phyloP scores from a whole-genome alignment of 2,329 filamentous ascomycete genomes.

The Ascosphaera pollenicola region DNA sequence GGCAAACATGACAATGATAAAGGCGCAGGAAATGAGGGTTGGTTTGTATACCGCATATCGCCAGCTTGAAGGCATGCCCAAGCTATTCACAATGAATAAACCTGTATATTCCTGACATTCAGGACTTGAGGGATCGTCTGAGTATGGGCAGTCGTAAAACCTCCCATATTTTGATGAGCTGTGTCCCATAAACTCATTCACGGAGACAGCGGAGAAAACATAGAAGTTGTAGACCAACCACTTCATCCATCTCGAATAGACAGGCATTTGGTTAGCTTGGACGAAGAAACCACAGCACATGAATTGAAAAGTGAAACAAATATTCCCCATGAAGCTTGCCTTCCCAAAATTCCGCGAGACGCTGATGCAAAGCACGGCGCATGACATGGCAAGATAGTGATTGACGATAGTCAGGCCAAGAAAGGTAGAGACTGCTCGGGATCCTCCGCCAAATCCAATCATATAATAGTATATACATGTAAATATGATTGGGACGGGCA shows the following conservation, averaged over 20 bases:
- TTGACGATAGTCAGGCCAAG: constrained; percentile 44
- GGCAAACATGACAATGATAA: constrained; percentile 39
- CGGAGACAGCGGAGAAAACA: constrained; percentile 45
- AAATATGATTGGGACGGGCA: constrained; percentile 50
- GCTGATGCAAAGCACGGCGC: constrained; percentile 45
- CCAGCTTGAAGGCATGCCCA: constrained; percentile 49
- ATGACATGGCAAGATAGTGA: constrained; percentile 52
- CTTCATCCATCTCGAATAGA: constrained; percentile 62
- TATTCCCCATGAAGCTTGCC: constrained; percentile 49
- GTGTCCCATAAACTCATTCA: constrained; percentile 42
- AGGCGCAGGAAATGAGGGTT: constrained; percentile 39
- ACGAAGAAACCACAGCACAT: constrained; percentile 61
- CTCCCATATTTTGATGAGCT: constrained; percentile 24
- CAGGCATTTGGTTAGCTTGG: constrained; percentile 47
- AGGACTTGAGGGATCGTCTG: constrained; percentile 39
- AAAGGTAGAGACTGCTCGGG: constrained; percentile 47
- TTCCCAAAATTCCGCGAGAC: constrained; percentile 45
- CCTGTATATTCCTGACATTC: constrained; percentile 48
- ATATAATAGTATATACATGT: constrained; percentile 57
- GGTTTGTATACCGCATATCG: constrained; percentile 29
- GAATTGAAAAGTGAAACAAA: constrained; percentile 50
- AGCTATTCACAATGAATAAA: constrained; percentile 41
- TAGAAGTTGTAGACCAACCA: constrained; percentile 27
- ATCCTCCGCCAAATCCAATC: constrained; percentile 45
- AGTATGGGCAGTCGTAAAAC: constrained; percentile 50